phyloP scores from a whole-genome alignment of 2,329 filamentous ascomycete species.

The Fusarium hainanense region DNA sequence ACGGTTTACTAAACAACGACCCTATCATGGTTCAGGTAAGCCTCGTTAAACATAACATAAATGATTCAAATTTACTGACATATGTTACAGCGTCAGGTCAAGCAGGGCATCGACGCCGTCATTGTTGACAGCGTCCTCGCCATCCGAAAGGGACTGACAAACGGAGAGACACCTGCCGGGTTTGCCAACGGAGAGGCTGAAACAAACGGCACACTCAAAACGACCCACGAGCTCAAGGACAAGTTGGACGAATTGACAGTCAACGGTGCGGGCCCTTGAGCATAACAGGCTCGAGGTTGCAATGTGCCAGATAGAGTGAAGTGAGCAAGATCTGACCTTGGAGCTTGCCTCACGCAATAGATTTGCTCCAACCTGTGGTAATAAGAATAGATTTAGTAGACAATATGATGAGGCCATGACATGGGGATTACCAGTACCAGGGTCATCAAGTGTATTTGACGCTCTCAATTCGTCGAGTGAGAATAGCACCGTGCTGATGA shows the following conservation, averaged over 20 bases:
- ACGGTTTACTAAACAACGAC: constrained; percentile 92
- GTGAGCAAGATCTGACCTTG: constrained; percentile 12
- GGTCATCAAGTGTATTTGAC: not conserved
- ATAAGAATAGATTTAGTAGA: not conserved
- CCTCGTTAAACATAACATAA: constrained; percentile 5
- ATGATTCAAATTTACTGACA: constrained; percentile 17
- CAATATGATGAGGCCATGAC: constrained; percentile 1
- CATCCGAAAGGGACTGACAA: constrained; percentile 88
- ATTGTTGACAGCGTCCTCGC: constrained; percentile 96
- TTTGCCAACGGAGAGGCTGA: constrained; percentile 20
- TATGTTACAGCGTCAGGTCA: constrained; percentile 77
- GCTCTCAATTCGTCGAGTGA: not conserved
- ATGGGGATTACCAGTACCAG: not conserved
- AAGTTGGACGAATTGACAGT: constrained; percentile 39
- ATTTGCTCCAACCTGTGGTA: constrained; percentile 21
- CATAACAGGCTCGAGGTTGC: constrained; percentile 7
- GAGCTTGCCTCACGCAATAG: constrained; percentile 4
- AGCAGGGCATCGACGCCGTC: constrained; percentile 95
- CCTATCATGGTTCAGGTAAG: constrained; percentile 84
- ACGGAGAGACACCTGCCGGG: constrained; percentile 39
- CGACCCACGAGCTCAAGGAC: constrained; percentile 30
- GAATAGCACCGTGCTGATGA: not conserved
- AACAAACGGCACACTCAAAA: constrained; percentile 32
- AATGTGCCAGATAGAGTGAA: constrained; percentile 12
- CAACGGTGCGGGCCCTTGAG: constrained; percentile 34